These are phyloP conservation scores for Babesia gibsoni DNA, from an alignment of 169 alveolate genomes.

Conservation along the genomic window DNA sequence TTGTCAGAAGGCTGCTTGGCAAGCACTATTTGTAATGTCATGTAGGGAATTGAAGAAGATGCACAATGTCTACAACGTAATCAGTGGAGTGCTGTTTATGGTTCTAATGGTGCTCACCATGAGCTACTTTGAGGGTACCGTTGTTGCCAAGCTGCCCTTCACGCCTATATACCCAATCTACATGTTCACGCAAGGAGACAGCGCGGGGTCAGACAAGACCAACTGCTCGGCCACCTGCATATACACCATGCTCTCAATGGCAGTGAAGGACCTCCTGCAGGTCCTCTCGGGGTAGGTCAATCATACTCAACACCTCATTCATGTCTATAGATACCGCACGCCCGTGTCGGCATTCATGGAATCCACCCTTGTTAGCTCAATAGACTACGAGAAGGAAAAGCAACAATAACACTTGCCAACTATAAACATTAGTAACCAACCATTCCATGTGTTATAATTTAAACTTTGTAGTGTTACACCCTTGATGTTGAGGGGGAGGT, in stretches of 20 bases:
- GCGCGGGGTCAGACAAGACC: conserved; percentile 59
- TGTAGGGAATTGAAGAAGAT: conserved; percentile 37
- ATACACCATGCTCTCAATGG: conserved; percentile 72
- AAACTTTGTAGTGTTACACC: neutral
- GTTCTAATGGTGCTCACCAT: conserved; percentile 72
- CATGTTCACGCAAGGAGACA: conserved; percentile 69
- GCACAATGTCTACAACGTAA: conserved; percentile 30
- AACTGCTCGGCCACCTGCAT: conserved; percentile 76
- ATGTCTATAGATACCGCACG: conserved; percentile 24
- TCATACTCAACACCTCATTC: neutral
- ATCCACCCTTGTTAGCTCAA: conserved; percentile 4
- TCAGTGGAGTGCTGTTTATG: conserved; percentile 76
- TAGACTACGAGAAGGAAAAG: neutral
- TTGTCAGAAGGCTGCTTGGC: too few relatives aligned
- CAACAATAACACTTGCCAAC: too few relatives aligned
- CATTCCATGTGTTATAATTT: neutral
- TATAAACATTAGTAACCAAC: too few relatives aligned
- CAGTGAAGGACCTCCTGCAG: conserved; percentile 64
- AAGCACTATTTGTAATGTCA: neutral
- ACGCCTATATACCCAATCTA: conserved; percentile 68
- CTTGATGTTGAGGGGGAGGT: neutral
- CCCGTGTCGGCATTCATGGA: conserved; percentile 56
- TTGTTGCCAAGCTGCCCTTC: conserved; percentile 77
- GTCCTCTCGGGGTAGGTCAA: conserved; percentile 67
- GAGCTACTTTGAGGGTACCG: conserved; percentile 77